Evolutionary conservation across 768 basidiomycete genomes (phyloP), one percentile per base, ranked within the genome.

Genomic region (Boletellus ananas): DNA sequence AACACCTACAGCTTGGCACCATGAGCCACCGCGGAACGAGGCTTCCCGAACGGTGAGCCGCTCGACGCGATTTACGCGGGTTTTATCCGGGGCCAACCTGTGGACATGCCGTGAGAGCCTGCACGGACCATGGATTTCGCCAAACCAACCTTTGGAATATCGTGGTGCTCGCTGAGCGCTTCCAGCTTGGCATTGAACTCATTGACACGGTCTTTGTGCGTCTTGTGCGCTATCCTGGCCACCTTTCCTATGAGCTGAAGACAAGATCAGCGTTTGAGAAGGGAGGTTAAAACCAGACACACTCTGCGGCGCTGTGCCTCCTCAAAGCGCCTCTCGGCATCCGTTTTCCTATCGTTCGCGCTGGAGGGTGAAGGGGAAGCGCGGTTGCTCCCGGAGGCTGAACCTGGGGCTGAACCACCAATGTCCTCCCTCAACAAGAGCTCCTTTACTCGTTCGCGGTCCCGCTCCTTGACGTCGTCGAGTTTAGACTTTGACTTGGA

Each of bases 131-230:
- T 21, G n/a, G 49, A 35, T 47, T 51, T 49, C 45, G 40, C n/a
- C 49, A 41, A 43, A 61, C 71, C 52, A 65, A 85, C 90, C 79
- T 94, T 94, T 35, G 92, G 92, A 61, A 94, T 93, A 67, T 94
- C 92, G 68, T 95, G 90, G 77, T 94, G 93, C 72, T 94, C 92
- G 67, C 87, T 90, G 50, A 94, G 78, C 50, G 80, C 73, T 70
- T 94, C 93, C 9, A 96, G 75, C 64, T 94, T 88, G 21, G 79
- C 61, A 63, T 96, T 96, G 61, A 94, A 91, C 61, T 94, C 91
- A 56, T 80, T 83, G 34, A 96, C 93, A 37, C 93, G 85, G 53
- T 96, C 93, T 71, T 96, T 96, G 71, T 96, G 93, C 6, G 89
- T 91, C 72, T 88, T 90, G 60, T 74, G 74, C 0, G 93, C 92